phyloP scores from a whole-genome alignment of 1,284 basidiomycete genomes.

The Trichosporon ovoides region DNA sequence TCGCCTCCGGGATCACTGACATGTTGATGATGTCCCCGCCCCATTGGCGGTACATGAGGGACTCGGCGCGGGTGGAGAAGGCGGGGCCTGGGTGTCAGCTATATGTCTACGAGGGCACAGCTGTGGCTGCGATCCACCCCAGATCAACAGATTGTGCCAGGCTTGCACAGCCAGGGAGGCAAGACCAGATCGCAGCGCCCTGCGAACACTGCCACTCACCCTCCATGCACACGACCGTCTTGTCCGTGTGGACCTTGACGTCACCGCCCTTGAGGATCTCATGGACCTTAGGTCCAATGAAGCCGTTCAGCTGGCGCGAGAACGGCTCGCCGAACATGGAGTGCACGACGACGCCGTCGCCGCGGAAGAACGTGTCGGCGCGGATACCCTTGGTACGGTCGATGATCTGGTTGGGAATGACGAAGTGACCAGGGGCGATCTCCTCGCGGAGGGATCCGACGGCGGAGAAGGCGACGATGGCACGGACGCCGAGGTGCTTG shows the following conservation, averaged over 20 bases:
- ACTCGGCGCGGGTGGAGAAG: conserved; percentile 82
- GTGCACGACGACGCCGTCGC: conserved; percentile 77
- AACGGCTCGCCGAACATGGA: conserved; percentile 92
- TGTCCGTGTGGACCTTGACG: conserved; percentile 67
- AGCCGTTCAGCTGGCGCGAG: conserved; percentile 59
- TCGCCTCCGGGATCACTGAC: conserved; percentile 92
- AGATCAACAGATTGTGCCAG: no score
- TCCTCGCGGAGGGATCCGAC: conserved; percentile 95
- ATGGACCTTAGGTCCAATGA: conserved; percentile 62
- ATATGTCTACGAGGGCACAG: no score
- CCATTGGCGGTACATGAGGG: conserved; percentile 85
- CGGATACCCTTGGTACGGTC: conserved; percentile 92
- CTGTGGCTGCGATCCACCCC: no score
- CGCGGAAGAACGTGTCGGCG: conserved; percentile 80
- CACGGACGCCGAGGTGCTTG: conserved; percentile 83
- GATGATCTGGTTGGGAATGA: conserved; percentile 88
- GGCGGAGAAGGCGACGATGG: conserved; percentile 88
- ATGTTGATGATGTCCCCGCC: conserved; percentile 92
- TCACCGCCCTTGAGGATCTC: conserved; percentile 58
- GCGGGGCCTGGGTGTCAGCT: conserved; percentile 47
- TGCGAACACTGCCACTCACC: no score
- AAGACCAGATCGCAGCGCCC: no score
- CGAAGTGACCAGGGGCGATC: conserved; percentile 83
- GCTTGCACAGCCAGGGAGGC: no score
- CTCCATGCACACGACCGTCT: conserved; percentile 94